phyloP scores from a whole-genome alignment of 805 yeast species.

The Pichia eremophila region DNA sequence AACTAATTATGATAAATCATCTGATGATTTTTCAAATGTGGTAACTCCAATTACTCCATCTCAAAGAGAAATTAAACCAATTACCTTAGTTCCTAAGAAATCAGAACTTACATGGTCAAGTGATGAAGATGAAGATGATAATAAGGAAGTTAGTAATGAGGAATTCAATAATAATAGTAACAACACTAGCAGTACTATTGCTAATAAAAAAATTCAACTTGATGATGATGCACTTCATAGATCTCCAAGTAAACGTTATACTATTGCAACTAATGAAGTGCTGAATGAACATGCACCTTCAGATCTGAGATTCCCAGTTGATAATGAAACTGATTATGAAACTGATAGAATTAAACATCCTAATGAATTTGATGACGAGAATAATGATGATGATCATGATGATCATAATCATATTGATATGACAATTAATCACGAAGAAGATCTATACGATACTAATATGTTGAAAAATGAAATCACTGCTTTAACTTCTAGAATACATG shows the following conservation, averaged over 20 bases:
- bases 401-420: not conserved
- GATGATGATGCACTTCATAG: conserved; percentile 5
- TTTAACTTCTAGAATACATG: not conserved
- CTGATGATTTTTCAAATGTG: conserved; percentile 7
- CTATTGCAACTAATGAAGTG: conserved; percentile 10
- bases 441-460: not conserved
- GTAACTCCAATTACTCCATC: conserved; percentile 19
- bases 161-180: not conserved
- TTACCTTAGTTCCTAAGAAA: conserved; percentile 74
- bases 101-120: conserved; percentile 84
- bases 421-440: not conserved
- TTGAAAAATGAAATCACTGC: not conserved
- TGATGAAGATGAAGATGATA: conserved; percentile 51
- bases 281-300: conserved; percentile 9
- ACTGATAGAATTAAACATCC: not conserved
- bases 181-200: no score
- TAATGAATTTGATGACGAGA: no score
- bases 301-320: conserved; percentile 8
- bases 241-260: conserved; percentile 9
- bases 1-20: not conserved
- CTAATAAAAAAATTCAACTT: not conserved
- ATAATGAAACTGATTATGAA: conserved; percentile 1
- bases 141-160: not conserved
- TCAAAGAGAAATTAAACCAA: conserved; percentile 36
- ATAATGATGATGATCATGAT: not conserved